These are phyloP conservation scores for Mycena rosella DNA, from an alignment of 768 basidiomycete species.

Conservation along the genomic window DNA sequence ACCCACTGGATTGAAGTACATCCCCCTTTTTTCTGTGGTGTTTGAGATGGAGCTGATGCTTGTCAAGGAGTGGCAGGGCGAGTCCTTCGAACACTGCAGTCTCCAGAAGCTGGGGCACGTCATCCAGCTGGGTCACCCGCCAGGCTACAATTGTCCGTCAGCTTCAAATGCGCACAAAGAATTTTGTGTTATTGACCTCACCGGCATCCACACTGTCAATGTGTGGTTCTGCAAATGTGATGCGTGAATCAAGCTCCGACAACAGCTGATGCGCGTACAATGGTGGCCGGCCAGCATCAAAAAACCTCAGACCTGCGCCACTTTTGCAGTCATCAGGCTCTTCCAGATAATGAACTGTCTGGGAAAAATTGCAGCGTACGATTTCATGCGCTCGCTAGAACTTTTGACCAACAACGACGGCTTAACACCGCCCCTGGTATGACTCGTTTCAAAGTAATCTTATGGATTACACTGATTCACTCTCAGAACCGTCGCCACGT, in stretches of 20 bases:
- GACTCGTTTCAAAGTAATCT: neutral
- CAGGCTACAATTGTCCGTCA: neutral
- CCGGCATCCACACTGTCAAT: neutral
- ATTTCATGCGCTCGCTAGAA: slow-evolving; percentile 5
- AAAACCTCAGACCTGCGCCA: neutral
- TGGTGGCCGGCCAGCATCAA: neutral
- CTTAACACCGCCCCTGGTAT: neutral
- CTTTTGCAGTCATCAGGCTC: neutral
- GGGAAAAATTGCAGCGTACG: neutral
- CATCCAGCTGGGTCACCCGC: neutral
- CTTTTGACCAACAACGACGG: neutral
- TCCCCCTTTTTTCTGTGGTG: neutral
- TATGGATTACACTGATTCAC: no score
- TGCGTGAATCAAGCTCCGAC: neutral
- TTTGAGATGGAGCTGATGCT: neutral
- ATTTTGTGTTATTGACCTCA: neutral
- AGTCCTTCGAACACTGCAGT: neutral
- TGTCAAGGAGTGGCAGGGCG: neutral
- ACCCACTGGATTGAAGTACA: slow-evolving; percentile 7
- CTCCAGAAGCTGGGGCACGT: neutral
- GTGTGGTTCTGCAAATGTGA: neutral
- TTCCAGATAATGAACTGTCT: neutral
- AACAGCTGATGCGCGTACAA: neutral
- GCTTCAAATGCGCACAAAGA: neutral
- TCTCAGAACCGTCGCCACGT: slow-evolving; percentile 18